Percentiles rank a stretch among this genome's conserved stretches.
Evolutionary conservation across 169 alveolate species (phyloP).

Genomic region (Plasmodium berghei): DNA sequence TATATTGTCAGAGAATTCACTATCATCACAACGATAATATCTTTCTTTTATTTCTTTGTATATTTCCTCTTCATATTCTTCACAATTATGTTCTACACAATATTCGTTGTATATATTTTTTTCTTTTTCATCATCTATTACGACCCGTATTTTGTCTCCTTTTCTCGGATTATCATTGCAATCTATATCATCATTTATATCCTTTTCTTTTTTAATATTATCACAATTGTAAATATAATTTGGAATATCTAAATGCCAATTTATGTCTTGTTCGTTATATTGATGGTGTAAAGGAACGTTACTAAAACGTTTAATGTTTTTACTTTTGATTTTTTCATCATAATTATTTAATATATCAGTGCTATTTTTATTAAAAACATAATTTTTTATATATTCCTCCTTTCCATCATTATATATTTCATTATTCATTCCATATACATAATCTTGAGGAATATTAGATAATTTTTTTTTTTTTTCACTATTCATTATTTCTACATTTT

Average conservation of each 20-base stretch:
- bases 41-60: slow-evolving; percentile 56
- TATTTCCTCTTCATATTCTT: slow-evolving; percentile 55
- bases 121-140: slow-evolving; percentile 11
- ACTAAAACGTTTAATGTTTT: slow-evolving; percentile 42
- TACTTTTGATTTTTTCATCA: slow-evolving; percentile 47
- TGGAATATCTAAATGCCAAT: not conserved
- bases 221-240: not conserved
- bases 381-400: slow-evolving; percentile 62
- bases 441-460: slow-evolving; percentile 56
- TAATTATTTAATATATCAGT: slow-evolving; percentile 40
- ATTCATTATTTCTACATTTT: slow-evolving; percentile 29
- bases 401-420: slow-evolving; percentile 65
- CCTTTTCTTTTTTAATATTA: not conserved
- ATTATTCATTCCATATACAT: slow-evolving; percentile 74
- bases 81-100: slow-evolving; percentile 23
- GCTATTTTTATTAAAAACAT: slow-evolving; percentile 37
- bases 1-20: slow-evolving; percentile 32
- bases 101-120: slow-evolving; percentile 19
- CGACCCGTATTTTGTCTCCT: slow-evolving; percentile 23
- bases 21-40: slow-evolving; percentile 58
- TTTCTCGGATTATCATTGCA: not conserved
- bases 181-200: slow-evolving; percentile 6
- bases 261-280: slow-evolving; percentile 2
- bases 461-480: slow-evolving; percentile 44
- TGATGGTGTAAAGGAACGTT: slow-evolving; percentile 47